These are phyloP conservation scores for Pyrenophora tritici-repentis DNA, from an alignment of 2,329 filamentous ascomycete species.

Conservation along the genomic window DNA sequence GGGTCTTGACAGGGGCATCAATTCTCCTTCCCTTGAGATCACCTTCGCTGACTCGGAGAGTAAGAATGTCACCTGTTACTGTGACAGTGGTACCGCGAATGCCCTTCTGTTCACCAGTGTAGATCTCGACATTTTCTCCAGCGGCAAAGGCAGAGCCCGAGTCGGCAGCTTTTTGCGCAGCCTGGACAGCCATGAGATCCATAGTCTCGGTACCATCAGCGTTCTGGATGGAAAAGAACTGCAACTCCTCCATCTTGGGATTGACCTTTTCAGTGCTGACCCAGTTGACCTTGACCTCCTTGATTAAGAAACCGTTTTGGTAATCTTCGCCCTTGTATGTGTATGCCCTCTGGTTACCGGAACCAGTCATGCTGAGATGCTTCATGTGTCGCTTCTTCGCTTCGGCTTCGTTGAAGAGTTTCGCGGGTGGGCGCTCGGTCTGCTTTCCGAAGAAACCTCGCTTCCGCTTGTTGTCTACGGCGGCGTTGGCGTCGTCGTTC, in stretches of 20 bases:
- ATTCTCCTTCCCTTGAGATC: slow-evolving; percentile 81
- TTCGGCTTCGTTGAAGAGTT: slow-evolving; percentile 90
- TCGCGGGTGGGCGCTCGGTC: slow-evolving; percentile 77
- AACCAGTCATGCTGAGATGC: slow-evolving; percentile 59
- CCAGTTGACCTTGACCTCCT: slow-evolving; percentile 88
- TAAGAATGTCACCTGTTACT: slow-evolving; percentile 90
- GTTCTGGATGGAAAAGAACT: slow-evolving; percentile 84
- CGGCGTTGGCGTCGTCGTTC: slow-evolving; percentile 73
- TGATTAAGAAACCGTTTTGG: slow-evolving; percentile 89
- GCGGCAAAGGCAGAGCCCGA: slow-evolving; percentile 83
- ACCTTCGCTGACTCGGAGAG: slow-evolving; percentile 81
- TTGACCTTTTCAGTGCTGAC: slow-evolving; percentile 89
- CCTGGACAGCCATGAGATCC: slow-evolving; percentile 86
- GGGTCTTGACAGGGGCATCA: slow-evolving; percentile 87
- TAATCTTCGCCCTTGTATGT: slow-evolving; percentile 88
- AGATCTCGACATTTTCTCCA: slow-evolving; percentile 96
- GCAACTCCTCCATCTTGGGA: slow-evolving; percentile 91
- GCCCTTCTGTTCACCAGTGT: slow-evolving; percentile 91
- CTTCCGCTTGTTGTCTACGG: slow-evolving; percentile 72
- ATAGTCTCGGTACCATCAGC: slow-evolving; percentile 94
- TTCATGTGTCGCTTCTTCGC: slow-evolving; percentile 84
- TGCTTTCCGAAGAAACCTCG: slow-evolving; percentile 57
- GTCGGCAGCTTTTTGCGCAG: slow-evolving; percentile 83
- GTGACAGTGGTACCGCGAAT: slow-evolving; percentile 84
- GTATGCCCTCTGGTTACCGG: slow-evolving; percentile 70